phyloP scores from a whole-genome alignment of 2,329 filamentous ascomycete species.

The Camptophora hylomeconis region DNA sequence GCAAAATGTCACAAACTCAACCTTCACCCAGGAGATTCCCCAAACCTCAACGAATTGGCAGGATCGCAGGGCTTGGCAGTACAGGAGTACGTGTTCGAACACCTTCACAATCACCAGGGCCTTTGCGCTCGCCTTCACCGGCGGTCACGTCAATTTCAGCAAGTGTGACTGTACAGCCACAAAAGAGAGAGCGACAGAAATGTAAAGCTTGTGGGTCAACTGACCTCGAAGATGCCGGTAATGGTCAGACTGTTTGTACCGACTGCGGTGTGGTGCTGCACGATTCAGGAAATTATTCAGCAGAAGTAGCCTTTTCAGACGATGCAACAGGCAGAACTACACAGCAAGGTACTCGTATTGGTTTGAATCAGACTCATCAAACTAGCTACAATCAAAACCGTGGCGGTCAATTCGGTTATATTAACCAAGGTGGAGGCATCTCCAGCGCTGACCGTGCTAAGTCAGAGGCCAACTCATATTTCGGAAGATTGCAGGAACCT shows the following conservation, averaged over 20 bases:
- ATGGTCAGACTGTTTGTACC: slow-evolving; percentile 44
- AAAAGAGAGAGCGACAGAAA: too few species aligned
- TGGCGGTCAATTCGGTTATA: slow-evolving; percentile 30
- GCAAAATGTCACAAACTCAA: too few species aligned
- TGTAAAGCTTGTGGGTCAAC: too few species aligned
- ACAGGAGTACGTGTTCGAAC: too few species aligned
- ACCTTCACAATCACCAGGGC: too few species aligned
- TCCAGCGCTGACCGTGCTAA: slow-evolving; percentile 23
- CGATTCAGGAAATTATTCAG: slow-evolving; percentile 72
- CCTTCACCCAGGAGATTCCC: too few species aligned
- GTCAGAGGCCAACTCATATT: slow-evolving; percentile 25
- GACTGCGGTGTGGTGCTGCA: slow-evolving; percentile 75
- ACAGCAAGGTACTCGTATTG: slow-evolving; percentile 80
- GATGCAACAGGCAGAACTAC: slow-evolving; percentile 71
- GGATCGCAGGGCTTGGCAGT: too few species aligned
- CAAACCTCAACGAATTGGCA: too few species aligned
- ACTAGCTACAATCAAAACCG: slow-evolving; percentile 36
- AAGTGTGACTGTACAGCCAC: too few species aligned
- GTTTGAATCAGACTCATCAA: slow-evolving; percentile 70
- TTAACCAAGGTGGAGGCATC: slow-evolving; percentile 14
- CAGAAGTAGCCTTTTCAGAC: slow-evolving; percentile 86
- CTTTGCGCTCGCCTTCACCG: too few species aligned
- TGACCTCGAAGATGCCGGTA: too few species aligned
- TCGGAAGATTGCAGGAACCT: slow-evolving; percentile 50
- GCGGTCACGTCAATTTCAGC: too few species aligned